Percentiles rank a stretch among this genome's conserved stretches.
Evolutionary conservation across 2,329 filamentous ascomycete species (phyloP).

Genomic region (Alternaria hordeiaustralica): DNA sequence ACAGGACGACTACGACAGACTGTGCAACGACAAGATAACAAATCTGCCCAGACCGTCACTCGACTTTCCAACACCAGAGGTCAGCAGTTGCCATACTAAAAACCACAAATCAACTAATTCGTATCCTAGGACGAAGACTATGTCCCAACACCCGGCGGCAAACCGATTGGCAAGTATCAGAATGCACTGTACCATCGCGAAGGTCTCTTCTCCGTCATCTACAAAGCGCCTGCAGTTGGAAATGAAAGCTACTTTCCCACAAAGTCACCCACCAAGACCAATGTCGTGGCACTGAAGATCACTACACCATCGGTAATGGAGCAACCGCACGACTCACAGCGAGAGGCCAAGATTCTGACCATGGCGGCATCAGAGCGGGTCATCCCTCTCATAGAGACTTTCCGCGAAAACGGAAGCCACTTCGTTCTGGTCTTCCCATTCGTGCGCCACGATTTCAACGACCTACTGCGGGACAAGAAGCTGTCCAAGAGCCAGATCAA

Average conservation of each 20-base stretch:
- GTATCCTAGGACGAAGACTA: slow-evolving; percentile 35
- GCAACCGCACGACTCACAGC: slow-evolving; percentile 80
- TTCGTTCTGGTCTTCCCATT: slow-evolving; percentile 87
- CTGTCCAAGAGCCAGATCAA: slow-evolving; percentile 50
- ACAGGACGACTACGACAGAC: slow-evolving; percentile 44
- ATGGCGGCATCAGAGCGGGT: slow-evolving; percentile 64
- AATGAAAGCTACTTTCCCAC: slow-evolving; percentile 42
- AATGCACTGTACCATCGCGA: slow-evolving; percentile 64
- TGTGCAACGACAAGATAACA: slow-evolving; percentile 32
- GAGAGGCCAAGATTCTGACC: slow-evolving; percentile 78
- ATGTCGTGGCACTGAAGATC: slow-evolving; percentile 78
- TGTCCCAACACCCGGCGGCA: slow-evolving; percentile 45
- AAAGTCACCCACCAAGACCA: slow-evolving; percentile 24
- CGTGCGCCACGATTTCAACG: slow-evolving; percentile 73
- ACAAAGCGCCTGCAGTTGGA: slow-evolving; percentile 63
- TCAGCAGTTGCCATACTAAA: not conserved
- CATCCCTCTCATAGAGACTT: slow-evolving; percentile 74
- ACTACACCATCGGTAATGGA: slow-evolving; percentile 75
- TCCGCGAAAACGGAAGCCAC: slow-evolving; percentile 71
- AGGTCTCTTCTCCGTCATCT: slow-evolving; percentile 85
- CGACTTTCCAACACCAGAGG: slow-evolving; percentile 35
- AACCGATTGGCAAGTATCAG: slow-evolving; percentile 62
- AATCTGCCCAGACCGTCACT: slow-evolving; percentile 25
- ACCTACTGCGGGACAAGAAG: slow-evolving; percentile 64
- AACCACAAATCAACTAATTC: not conserved